Evolutionary conservation across 2,329 filamentous ascomycete genomes (phyloP).

Genomic region (Aspergillus ibericus): DNA sequence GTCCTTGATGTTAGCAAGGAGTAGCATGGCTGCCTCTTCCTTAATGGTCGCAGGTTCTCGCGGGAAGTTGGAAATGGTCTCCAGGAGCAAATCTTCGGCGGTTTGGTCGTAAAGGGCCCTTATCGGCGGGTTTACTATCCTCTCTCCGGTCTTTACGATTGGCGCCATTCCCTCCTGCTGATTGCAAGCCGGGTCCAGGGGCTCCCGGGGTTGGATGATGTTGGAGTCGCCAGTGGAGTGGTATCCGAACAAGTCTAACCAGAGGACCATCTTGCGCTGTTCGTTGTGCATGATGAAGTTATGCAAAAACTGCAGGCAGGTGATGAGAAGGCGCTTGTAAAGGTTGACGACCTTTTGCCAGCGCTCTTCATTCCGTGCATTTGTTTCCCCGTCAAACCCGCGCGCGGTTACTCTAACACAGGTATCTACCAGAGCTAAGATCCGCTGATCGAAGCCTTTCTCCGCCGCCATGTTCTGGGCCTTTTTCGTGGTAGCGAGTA

Average conservation of each 20-base stretch:
- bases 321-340: constrained; percentile 66
- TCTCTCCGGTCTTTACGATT: constrained; percentile 44
- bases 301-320: constrained; percentile 65
- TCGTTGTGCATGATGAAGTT: constrained; percentile 67
- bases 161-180: constrained; percentile 42
- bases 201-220: constrained; percentile 45
- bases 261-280: constrained; percentile 63
- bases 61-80: constrained; percentile 47
- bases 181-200: constrained; percentile 38
- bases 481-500: constrained; percentile 60
- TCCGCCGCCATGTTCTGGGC: constrained; percentile 65
- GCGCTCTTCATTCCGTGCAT: constrained; percentile 61
- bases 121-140: constrained; percentile 44
- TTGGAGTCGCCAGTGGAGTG: constrained; percentile 49
- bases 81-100: constrained; percentile 44
- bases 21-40: constrained; percentile 48
- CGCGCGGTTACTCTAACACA: constrained; percentile 64
- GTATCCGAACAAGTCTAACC: constrained; percentile 65
- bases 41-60: constrained; percentile 46
- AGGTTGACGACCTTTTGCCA: constrained; percentile 66
- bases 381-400: constrained; percentile 64
- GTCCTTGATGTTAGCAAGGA: constrained; percentile 50
- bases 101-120: constrained; percentile 45
- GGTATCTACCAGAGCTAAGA: constrained; percentile 62
- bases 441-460: constrained; percentile 60